Percentiles rank a stretch among this genome's conserved stretches.
Conservation (phyloP, 768 basidiomycete genomes). For the Tricholoma terreum region DNA sequence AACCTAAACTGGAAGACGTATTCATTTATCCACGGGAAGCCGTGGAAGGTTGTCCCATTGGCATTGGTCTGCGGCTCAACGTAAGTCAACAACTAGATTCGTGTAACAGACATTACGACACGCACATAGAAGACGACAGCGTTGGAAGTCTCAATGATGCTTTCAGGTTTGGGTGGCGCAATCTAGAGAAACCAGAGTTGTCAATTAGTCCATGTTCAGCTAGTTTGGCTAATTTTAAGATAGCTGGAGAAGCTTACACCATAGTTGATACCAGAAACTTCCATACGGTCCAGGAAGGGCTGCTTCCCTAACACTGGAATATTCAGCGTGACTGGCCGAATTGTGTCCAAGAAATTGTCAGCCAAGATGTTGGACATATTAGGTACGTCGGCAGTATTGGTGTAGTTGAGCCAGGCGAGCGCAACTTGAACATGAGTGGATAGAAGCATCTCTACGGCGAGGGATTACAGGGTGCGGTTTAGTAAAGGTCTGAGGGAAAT, state of each 20-base stretch:
- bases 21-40: conserved; percentile 16
- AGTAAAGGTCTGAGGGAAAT: too few species aligned
- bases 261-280: conserved; percentile 7
- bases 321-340: conserved; percentile 9
- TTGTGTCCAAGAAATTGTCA: conserved; percentile 9
- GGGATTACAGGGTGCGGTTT: too few species aligned
- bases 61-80: conserved; percentile 5
- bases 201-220: not conserved
- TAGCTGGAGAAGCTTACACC: conserved; percentile 1
- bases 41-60: conserved; percentile 10
- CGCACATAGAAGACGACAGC: conserved; percentile 11
- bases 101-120: not conserved
- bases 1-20: conserved; percentile 17
- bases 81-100: not conserved
- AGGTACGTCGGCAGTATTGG: conserved; percentile 6
- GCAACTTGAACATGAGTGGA: conserved; percentile 13
- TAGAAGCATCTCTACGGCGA: not conserved
- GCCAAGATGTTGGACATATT: conserved; percentile 8
- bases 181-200: conserved; percentile 3
- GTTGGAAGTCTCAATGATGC: conserved; percentile 10
- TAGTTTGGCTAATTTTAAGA: too few species aligned
- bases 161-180: conserved; percentile 4
- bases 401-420: conserved; percentile 11
- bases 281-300: conserved; percentile 5
- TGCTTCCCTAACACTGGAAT: conserved; percentile 6